Base-by-base conservation (phyloP, 2,329 filamentous ascomycete species). In the Apiospora rasikravindrae region DNA sequence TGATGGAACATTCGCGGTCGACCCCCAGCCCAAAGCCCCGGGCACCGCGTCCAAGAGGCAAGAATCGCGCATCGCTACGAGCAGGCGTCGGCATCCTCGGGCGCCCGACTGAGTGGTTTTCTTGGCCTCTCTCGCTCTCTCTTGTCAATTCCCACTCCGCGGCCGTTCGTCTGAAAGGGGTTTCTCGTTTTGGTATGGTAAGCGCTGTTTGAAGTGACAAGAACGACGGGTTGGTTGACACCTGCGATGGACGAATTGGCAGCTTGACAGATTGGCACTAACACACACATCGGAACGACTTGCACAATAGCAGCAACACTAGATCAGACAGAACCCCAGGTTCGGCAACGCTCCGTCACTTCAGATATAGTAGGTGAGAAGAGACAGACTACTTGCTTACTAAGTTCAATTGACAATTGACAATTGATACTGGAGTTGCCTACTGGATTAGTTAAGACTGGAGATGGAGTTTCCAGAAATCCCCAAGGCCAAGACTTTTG, bases 1-100 rank as follows among this genome's bases (percentile, higher is more conserved):
- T 13, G 57, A 64, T 64, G 57, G 33, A 64, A 64, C 57, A 64
- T 64, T 14, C 40, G 33, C 57, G 57, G 22, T 10, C 57, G 57
- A 4, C 57, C 33, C 57, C 57, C 57, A 61, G 26, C 26, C 53
- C 53, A 61, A 22, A 16, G 16, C 57, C 57, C 57, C 57, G 57
- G 57, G 57, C 57, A 37, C 53, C 53, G 53, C 53, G 3, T 37
- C 33, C 33, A 42, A 13, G 40, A 42, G 10, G 4, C 4, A 6
- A 7, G 26, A 16, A 14, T 33, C 26, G 26, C 51, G 51, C 4
- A 7, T 33, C 24, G 29, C 53, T 19, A 61, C 29, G 26, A 61
- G 26, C 26, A 4, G 10, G 8, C 19, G 33, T 40, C 57, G 57
- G 57, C 19, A 13, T 64, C 57, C 57, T 64, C 57, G 57, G 57